A percentile compares a stretch with the other conserved stretches of the same genome.
Conservation (phyloP, 2,329 filamentous ascomycete genomes). For the Pseudocercospora macadamiae region DNA sequence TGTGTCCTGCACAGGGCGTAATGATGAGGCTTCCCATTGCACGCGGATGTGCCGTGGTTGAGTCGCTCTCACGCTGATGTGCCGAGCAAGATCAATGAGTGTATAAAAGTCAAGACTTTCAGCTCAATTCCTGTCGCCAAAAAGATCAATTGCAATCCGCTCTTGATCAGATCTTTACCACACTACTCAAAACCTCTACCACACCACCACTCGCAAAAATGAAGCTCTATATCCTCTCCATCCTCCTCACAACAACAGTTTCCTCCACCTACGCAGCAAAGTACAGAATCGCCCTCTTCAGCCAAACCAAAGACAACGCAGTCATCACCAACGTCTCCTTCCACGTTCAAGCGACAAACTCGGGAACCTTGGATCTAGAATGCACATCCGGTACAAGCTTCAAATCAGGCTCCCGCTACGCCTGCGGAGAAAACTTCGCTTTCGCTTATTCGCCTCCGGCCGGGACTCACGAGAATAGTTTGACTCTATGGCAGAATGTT, state of each 20-base stretch:
- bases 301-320: neutral
- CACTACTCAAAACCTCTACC: no score
- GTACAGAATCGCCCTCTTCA: neutral
- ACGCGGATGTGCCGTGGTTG: no score
- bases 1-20: no score
- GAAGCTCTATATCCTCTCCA: neutral
- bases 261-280: neutral
- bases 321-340: neutral
- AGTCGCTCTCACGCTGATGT: no score
- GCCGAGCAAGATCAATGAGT: no score
- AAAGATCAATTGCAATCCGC: no score
- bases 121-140: no score
- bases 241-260: neutral
- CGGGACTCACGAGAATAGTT: neutral
- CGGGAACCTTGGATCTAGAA: neutral
- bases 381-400: neutral
- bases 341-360: neutral
- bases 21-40: no score
- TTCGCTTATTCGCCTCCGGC: neutral
- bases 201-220: neutral
- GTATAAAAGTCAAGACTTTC: no score
- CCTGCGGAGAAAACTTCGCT: neutral
- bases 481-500: neutral
- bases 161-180: no score
- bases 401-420: neutral